A percentile compares a stretch with the other conserved stretches of the same genome.
phyloP scores from a whole-genome alignment of 139 green algal species.

The Ostreobium quekettii region DNA sequence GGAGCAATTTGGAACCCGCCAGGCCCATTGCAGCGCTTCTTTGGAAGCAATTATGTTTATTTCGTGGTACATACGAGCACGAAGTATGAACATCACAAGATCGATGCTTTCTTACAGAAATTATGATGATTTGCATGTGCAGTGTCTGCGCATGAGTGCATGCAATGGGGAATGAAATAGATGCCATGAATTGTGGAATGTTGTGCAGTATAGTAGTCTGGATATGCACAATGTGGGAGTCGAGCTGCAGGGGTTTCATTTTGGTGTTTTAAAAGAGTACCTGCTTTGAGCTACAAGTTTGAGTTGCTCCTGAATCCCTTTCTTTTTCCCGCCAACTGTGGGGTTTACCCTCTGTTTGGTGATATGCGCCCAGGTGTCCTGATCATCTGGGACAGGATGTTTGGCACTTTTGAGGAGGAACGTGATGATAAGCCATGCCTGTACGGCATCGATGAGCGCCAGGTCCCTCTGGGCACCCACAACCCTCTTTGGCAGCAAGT shows the following conservation, averaged over 20 bases:
- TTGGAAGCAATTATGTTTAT: too few relatives aligned
- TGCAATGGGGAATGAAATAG: too few relatives aligned
- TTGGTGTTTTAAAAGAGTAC: background rate
- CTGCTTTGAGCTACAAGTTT: background rate
- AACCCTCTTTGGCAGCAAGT: conserved; percentile 30
- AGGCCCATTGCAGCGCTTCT: too few relatives aligned
- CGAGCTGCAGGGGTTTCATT: background rate
- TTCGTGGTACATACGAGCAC: too few relatives aligned
- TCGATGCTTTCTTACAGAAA: too few relatives aligned
- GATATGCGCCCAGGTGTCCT: conserved; percentile 21
- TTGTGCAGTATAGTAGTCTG: too few relatives aligned
- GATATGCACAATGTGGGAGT: background rate
- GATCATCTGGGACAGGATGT: conserved; percentile 31
- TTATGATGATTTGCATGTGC: too few relatives aligned
- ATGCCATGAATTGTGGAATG: too few relatives aligned
- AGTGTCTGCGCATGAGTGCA: too few relatives aligned
- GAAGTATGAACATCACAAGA: too few relatives aligned
- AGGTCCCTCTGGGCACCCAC: conserved; percentile 21
- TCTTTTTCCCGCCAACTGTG: too few relatives aligned
- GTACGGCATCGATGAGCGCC: conserved; percentile 23
- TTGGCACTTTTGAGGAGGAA: conserved; percentile 29
- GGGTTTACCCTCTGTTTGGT: too few relatives aligned
- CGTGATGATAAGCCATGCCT: conserved; percentile 1
- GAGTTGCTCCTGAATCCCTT: background rate
- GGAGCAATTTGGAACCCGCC: background rate